Evolutionary conservation across 805 yeast genomes (phyloP), one percentile per base, ranked within the genome.

Genomic region (Tetrapisispora namnaoensis): DNA sequence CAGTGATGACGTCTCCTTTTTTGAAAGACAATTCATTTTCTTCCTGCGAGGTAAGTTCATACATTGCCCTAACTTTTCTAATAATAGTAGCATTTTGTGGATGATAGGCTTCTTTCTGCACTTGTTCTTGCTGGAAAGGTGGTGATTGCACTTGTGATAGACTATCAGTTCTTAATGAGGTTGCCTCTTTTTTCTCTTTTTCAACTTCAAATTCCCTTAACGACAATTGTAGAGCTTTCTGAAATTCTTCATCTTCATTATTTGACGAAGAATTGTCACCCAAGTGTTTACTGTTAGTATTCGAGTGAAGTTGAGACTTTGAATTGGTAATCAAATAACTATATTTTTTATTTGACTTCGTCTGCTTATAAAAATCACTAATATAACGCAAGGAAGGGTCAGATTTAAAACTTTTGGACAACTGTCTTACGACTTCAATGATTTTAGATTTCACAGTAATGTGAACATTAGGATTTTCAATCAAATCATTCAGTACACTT

Each of bases 21-120:
- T 80, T 73, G 68, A 93, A 91, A 1, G 95, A 81, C 41, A 91
- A 73, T 55, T 93, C 97, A 52, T 90, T 96, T 2, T 83, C 83
- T 59, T 89, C 97, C 41, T 77, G 73, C 2, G 95, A 79, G 4
- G 76, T 70, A 37, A 90, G 72, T 61, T 89, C 96, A 60, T 87
- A 93, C 45, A 93, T 69, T 0, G 98, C 97, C 44, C 83, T 75
- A 1, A 91, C 98, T 53, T 82, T 77, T 2, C 81, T 74, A 11
- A 83, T 68, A 55, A 74, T 52, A 41, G 70, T 66, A 16, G 55
- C 49, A 24, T 46, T 27, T 35, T 37, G 51, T 16, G 44, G 49
- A 20, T 43, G 47, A 49, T 45, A 47, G 34, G 24, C n/a, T 32
- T 14, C 13, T 10, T 36, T 36, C 27, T 27, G 43, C n/a, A 22